phyloP scores from a whole-genome alignment of 2,329 filamentous ascomycete genomes.

The Botrytis fabae region DNA sequence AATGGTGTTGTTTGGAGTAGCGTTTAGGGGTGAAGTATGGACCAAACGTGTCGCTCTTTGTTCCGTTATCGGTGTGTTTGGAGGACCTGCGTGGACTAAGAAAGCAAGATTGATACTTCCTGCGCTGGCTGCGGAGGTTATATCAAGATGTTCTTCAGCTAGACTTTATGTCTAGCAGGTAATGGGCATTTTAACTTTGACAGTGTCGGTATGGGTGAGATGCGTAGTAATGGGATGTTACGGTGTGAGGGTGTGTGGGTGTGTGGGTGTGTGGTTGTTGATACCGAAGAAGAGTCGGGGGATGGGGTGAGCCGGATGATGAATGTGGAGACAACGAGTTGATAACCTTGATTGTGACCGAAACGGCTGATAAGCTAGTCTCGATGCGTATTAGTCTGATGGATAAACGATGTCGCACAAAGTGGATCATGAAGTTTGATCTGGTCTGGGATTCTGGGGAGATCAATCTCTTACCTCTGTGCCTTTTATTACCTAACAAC shows the following conservation, averaged over 20 bases:
- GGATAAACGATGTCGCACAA: background rate
- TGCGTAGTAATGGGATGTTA: conserved; percentile 2
- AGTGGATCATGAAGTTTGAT: background rate
- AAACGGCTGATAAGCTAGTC: background rate
- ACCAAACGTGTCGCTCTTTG: conserved; percentile 30
- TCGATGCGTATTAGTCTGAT: background rate
- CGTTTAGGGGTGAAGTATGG: background rate
- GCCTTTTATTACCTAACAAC: background rate
- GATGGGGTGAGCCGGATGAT: conserved; percentile 4
- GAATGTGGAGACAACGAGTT: conserved; percentile 7
- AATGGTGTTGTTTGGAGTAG: background rate
- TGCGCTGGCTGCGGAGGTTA: conserved; percentile 48
- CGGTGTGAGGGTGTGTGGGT: too few relatives aligned
- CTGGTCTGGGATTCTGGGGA: background rate
- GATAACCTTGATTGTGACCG: conserved; percentile 21
- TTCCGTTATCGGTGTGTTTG: conserved; percentile 28
- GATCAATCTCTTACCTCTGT: background rate
- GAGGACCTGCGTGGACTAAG: conserved; percentile 44
- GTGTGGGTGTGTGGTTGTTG: background rate
- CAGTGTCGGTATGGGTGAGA: conserved; percentile 24
- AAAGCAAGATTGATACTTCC: conserved; percentile 46
- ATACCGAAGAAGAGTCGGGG: background rate
- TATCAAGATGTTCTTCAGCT: conserved; percentile 45
- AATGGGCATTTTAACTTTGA: conserved; percentile 34
- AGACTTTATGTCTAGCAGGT: conserved; percentile 49